These are phyloP conservation scores for Xylaria flabelliformis DNA, from an alignment of 495 filamentous ascomycete genomes.

Conservation along the genomic window DNA sequence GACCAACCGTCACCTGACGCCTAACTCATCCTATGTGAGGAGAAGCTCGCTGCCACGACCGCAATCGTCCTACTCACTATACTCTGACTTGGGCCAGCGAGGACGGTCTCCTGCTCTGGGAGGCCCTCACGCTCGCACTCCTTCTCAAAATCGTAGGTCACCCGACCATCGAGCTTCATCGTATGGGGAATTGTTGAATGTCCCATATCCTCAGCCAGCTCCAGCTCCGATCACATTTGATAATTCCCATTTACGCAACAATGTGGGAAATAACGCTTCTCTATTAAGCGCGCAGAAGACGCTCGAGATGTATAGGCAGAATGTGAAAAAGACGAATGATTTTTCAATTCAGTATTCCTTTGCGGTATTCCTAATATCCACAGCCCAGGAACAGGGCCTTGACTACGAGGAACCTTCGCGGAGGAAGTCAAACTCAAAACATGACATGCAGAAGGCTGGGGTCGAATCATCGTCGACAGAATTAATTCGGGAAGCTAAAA, in stretches of 20 bases:
- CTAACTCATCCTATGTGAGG: constrained; percentile 54
- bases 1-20: constrained; percentile 65
- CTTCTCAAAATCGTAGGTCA: constrained; percentile 71
- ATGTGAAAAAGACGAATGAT: constrained; percentile 95
- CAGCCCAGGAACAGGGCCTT: constrained; percentile 72
- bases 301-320: constrained; percentile 94
- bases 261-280: constrained; percentile 87
- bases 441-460: constrained; percentile 52
- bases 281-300: constrained; percentile 89
- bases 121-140: constrained; percentile 54
- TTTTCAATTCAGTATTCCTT: constrained; percentile 90
- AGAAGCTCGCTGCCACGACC: constrained; percentile 68
- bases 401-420: constrained; percentile 46
- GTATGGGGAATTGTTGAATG: constrained; percentile 85
- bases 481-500: constrained; percentile 83
- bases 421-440: constrained; percentile 52
- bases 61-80: constrained; percentile 71
- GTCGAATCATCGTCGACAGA: constrained; percentile 62
- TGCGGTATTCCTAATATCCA: constrained; percentile 88
- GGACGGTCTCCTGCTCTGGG: constrained; percentile 65
- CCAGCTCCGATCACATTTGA: constrained; percentile 76
- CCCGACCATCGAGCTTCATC: constrained; percentile 80
- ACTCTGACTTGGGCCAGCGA: constrained; percentile 67
- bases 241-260: constrained; percentile 74
- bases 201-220: constrained; percentile 85